These are phyloP conservation scores for Plasmodium knowlesi DNA, from an alignment of 169 alveolate genomes.

Conservation along the genomic window DNA sequence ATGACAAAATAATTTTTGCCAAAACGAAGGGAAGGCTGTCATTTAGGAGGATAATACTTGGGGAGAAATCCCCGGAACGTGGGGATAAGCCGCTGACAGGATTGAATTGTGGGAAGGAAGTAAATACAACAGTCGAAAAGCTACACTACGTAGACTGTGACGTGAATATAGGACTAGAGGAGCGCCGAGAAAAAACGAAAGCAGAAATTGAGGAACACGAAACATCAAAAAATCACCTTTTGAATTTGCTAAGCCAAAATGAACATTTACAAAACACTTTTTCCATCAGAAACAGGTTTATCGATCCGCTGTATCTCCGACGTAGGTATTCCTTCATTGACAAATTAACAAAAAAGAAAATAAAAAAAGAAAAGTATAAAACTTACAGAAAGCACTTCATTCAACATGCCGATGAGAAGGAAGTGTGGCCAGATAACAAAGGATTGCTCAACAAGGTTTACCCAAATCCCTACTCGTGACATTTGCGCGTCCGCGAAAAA, in stretches of 20 bases:
- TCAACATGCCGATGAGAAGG: conserved; percentile 84
- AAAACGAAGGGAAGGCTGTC: conserved; percentile 24
- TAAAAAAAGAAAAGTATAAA: conserved; percentile 79
- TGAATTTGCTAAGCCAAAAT: conserved; percentile 55
- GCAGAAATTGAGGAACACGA: conserved; percentile 53
- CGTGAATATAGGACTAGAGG: conserved; percentile 67
- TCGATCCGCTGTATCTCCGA: conserved; percentile 83
- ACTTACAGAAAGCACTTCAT: conserved; percentile 83
- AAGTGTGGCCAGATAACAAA: conserved; percentile 86
- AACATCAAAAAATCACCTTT: conserved; percentile 26
- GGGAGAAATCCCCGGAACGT: neutral
- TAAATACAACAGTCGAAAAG: conserved; percentile 7
- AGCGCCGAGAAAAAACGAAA: conserved; percentile 3
- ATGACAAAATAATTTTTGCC: conserved; percentile 51
- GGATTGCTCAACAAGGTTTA: conserved; percentile 83
- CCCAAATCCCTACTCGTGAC: conserved; percentile 78
- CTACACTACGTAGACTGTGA: conserved; percentile 55
- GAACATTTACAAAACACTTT: conserved; percentile 52
- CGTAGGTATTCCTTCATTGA: conserved; percentile 83
- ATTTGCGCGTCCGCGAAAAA: neutral
- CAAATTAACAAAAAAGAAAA: conserved; percentile 82
- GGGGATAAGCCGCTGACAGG: neutral
- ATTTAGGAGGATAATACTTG: conserved; percentile 52
- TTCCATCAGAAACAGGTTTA: conserved; percentile 79
- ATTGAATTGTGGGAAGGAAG: neutral